Conservation (phyloP, 176 grass and related monocot genomes). For the Otatea glauca region DNA sequence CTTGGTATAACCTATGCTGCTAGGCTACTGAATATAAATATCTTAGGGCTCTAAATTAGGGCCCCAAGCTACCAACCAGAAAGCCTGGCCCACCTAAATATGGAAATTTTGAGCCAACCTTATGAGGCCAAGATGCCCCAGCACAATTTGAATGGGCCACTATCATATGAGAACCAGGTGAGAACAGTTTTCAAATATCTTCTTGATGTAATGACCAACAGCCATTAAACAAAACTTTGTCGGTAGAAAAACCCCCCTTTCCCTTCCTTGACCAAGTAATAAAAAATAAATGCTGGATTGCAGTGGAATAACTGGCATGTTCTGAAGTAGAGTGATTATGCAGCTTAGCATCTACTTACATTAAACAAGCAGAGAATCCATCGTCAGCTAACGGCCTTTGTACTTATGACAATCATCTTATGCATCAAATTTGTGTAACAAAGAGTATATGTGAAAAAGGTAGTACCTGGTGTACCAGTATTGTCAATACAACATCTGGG, state of each 20-base stretch:
- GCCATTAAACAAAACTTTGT: conserved; percentile 2
- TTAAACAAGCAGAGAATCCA: background rate
- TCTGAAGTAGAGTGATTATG: conserved; percentile 8
- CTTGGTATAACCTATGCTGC: background rate
- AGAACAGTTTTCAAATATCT: background rate
- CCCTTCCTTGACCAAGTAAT: background rate
- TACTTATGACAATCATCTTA: conserved; percentile 38
- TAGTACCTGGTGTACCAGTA: conserved; percentile 92
- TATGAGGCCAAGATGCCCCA: background rate
- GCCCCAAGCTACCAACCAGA: background rate
- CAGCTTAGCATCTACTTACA: background rate
- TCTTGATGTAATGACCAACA: background rate
- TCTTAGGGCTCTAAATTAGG: background rate
- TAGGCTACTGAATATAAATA: background rate
- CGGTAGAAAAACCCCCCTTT: background rate
- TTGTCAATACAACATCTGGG: conserved; percentile 80
- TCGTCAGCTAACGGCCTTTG: conserved; percentile 4
- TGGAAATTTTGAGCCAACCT: background rate
- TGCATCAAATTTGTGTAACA: conserved; percentile 9
- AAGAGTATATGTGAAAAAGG: conserved; percentile 11
- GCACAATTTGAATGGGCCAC: background rate
- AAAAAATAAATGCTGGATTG: background rate
- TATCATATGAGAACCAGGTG: background rate
- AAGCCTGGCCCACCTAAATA: background rate
- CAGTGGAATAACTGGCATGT: background rate